Evolutionary conservation across 768 basidiomycete genomes (phyloP), one percentile per base, ranked within the genome.

Genomic region (Lepiota brunneoincarnata): DNA sequence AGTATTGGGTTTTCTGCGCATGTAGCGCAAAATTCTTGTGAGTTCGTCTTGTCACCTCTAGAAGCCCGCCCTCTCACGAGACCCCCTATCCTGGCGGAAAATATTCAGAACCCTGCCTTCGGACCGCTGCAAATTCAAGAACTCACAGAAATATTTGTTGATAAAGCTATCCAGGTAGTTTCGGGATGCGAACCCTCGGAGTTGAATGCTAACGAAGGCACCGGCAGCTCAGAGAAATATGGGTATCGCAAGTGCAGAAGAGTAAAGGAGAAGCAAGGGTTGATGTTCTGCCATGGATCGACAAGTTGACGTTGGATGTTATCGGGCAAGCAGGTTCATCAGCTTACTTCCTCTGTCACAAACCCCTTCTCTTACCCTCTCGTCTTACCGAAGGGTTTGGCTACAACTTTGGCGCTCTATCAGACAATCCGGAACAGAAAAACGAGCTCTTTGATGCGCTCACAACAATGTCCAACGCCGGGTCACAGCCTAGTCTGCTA

Each of bases 251-350:
- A 59, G 63, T 74, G 6, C 37, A 20, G 58, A 64, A 28, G 54
- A 70, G 54, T 7, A 61, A 62, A 18, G 67, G 53, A 38, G 49
- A 39, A 2, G 67, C 50, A 1, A 69, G 67, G 5, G 68, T 90
- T 24, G 86, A 93, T 43, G 79, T 81, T 5, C 68, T 86, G 35
- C 69, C 74, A 2, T 90, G 83, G 82, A 70, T 91, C 2, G 82
- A 79, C 35, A 79, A 79, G 34, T 76, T 79, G 31, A 89, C 89
- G 3, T 73, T 91, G 4, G 91, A 91, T 59, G 79, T 89, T 54
- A 90, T 93, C 49, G 89, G 89, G 6, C 72, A 87, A 35, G 84
- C 73, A 72, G 83, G 86, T 59, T 70, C 67, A 58, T 43, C 31
- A 1, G 21, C 41, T 6, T 6, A 17, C 26, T 7, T 15, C 2